Evolutionary conservation across 2,329 filamentous ascomycete species (phyloP), one percentile per base, ranked within the genome.

Genomic region (Fusarium sp.): DNA sequence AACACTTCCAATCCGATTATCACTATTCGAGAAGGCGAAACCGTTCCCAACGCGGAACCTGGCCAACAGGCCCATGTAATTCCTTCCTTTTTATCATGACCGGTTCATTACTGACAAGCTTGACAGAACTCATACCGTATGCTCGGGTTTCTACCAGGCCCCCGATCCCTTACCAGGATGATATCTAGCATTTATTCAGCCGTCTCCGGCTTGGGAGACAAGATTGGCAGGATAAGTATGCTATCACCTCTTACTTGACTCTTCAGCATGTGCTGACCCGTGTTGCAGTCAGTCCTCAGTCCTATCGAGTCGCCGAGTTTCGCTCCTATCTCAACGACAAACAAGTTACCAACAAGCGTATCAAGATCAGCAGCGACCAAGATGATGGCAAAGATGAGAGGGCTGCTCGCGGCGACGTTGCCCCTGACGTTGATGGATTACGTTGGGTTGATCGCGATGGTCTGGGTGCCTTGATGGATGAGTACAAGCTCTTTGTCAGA

Each of bases 101-200:
- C 6, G n/a, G 24, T 11, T 6, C 27, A 24, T 29, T 14, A 40
- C 71, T 49, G 71, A 56, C 60, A 51, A 36, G n/a, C 10, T 22
- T 3, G 22, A 12, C 44, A 76, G 74, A 38, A 58, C n/a, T 56
- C 66, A 53, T 63, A 67, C 53, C 70, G 65, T 55, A 80, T 81
- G 79, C 75, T 71, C 55, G 71, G 60, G 53, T 61, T 69, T 51
- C 42, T 57, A 38, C 51, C 44, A 6, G 51, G 76, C 31, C 51
- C 73, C 64, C 69, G 69, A 72, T 74, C 70, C 67, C 57, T 80
- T 61, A 63, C 73, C 74, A 75, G 75, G 77, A 81, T 81, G 78
- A 80, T 81, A 71, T 71, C 75, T 51, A 74, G 63, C 49, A 56
- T 80, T 62, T 71, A 72, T 49, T 70, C 76, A 31, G 78, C 76